Conservation (phyloP, 1,139 yeast genomes). For the Suhomyces bribrorum region DNA sequence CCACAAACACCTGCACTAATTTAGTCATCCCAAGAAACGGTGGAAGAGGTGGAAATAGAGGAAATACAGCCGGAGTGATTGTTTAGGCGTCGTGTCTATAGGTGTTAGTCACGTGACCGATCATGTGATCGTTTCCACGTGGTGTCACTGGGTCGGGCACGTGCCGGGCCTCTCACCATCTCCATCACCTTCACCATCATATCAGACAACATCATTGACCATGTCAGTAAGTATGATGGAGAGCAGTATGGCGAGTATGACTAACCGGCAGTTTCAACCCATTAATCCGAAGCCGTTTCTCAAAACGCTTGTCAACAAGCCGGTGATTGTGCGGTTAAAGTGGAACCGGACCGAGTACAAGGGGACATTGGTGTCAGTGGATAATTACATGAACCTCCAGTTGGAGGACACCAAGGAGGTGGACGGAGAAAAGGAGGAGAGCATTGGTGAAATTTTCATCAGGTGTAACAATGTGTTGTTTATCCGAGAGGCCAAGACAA, state of each 20-base stretch:
- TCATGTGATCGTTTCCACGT: no score
- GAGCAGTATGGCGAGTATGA: no score
- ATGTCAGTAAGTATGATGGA: slow-evolving; percentile 12
- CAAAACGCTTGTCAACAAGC: slow-evolving; percentile 67
- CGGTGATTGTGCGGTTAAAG: slow-evolving; percentile 82
- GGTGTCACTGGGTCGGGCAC: no score
- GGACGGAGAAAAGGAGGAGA: slow-evolving; percentile 47
- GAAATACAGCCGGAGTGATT: no score
- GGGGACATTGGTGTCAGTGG: slow-evolving; percentile 80
- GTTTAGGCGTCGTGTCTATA: no score
- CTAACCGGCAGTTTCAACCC: slow-evolving; percentile 57
- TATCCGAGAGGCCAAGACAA: slow-evolving; percentile 47
- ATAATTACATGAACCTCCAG: slow-evolving; percentile 90
- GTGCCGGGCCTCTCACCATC: no score
- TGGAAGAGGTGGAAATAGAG: no score
- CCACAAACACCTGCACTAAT: slow-evolving; percentile 23
- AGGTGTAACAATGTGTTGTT: slow-evolving; percentile 80
- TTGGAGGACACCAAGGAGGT: slow-evolving; percentile 69
- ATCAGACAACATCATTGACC: no score
- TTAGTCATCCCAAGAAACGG: no score
- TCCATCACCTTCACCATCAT: no score
- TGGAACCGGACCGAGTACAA: slow-evolving; percentile 92
- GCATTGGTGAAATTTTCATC: slow-evolving; percentile 80
- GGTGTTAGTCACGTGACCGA: no score
- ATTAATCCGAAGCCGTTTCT: slow-evolving; percentile 90